Evolutionary conservation across 805 yeast species (phyloP), one percentile per base, ranked within the genome.

Genomic region (Lachancea fermentati): DNA sequence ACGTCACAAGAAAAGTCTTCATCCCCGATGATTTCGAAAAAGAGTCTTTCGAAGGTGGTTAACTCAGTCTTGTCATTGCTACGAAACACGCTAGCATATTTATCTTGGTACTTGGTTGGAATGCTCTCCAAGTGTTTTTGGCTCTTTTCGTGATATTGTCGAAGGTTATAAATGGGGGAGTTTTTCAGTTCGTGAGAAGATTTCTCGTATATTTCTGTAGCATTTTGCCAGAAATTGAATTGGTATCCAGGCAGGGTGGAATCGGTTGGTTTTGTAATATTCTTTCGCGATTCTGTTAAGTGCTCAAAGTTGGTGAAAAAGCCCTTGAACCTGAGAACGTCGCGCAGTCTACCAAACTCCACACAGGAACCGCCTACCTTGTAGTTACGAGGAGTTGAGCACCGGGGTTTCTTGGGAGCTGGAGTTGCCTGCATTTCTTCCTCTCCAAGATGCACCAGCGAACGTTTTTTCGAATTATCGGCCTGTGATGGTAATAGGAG

Each of bases 91-190:
- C 46, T 43, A 8, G 54, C 45, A 22, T 53, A 46, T 19, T 38
- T n/a, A 2, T 22, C 15, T 11, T 28, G 19, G 22, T 44, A 32
- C 13, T 19, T 30, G 4, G 25, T 11, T 19, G 32, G 30, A 12
- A 52, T 42, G 5, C 43, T 64, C 62, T 55, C 63, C 63, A 45
- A 22, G 59, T 72, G 65, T 52, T 63, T 64, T 42, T 66, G 54
- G 42, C 79, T 77, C 44, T 75, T 76, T 36, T 77, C 82, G 57
- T 72, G 71, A 51, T 75, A 79, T 49, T 79, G 81, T 26, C 72
- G 65, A 44, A 81, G 58, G 22, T 72, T 74, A 60, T 76, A 78
- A 5, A 73, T 49, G 0, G 82, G 71, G 0, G 81, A 71, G 33
- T 63, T 60, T 42, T 68, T 71, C 1, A 62, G 46, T 38, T 66